Evolutionary conservation across 2,329 filamentous ascomycete species (phyloP), one percentile per base, ranked within the genome.

Genomic region (Volutella citrinella): DNA sequence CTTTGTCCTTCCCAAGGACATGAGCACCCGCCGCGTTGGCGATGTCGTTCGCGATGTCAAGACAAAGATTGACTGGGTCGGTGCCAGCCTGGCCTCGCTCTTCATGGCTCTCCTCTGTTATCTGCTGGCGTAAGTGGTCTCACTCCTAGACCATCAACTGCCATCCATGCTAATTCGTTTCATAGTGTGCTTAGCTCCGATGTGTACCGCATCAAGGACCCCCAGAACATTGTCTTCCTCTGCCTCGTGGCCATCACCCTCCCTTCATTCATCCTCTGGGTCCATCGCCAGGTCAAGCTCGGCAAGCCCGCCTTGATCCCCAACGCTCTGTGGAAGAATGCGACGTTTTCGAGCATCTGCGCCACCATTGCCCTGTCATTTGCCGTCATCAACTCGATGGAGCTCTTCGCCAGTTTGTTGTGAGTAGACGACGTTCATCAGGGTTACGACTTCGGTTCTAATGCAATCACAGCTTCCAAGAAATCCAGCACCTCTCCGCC

Each of bases 281-380:
- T 74, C 19, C 56, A 58, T 7, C 59, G 58, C 7, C 72, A 70
- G 29, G 68, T 69, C 32, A 60, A 54, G 10, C 46, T 54, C 1
- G 56, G 61, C 10, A 60, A 59, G 10, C 67, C 74, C n/a, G 74
- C 74, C 1, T 50, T 80, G 10, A 77, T 81, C 13, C 75, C 76
- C 0, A 80, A 80, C 49, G 67, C 65, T 0, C 52, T 80, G 0
- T 80, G 76, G 77, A 64, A 56, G n/a, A 76, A 74, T 27, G 48
- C 52, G 0, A 52, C 68, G 10, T 80, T 80, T 45, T 68, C 69
- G 0, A 62, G 56, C 13, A 65, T 74, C 16, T 80, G 76, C 45
- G 38, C 70, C 10, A 68, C 61, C 7, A n/a, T n/a, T n/a, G n/a
- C n/a, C n/a, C n/a, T n/a, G n/a, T n/a, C n/a, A n/a, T n/a, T n/a